These are phyloP conservation scores for Hygrocybe punicea DNA, from an alignment of 768 basidiomycete genomes.

Conservation along the genomic window DNA sequence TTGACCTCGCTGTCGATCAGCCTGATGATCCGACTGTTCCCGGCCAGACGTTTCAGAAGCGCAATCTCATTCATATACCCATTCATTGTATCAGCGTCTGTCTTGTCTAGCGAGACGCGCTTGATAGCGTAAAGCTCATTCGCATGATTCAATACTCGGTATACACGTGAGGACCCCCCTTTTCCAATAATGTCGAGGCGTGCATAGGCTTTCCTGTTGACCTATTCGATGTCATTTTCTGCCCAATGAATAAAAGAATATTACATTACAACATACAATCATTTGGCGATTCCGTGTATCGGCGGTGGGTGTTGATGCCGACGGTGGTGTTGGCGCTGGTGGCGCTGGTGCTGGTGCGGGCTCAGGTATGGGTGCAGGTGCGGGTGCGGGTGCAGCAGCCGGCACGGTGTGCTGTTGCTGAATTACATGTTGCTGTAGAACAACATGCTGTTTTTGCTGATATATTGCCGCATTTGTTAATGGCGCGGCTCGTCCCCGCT, in stretches of 20 bases:
- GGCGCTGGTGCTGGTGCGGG: conserved; percentile 31
- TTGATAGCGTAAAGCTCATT: conserved; percentile 88
- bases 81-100: conserved; percentile 82
- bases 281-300: conserved; percentile 42
- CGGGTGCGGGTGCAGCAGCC: neutral
- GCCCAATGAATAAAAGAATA: neutral
- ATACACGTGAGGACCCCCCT: conserved; percentile 95
- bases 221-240: conserved; percentile 33
- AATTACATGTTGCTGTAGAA: neutral
- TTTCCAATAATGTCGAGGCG: conserved; percentile 87
- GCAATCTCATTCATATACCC: conserved; percentile 97
- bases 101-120: conserved; percentile 84
- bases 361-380: conserved; percentile 19
- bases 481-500: conserved; percentile 1
- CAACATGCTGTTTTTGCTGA: neutral
- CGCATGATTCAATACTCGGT: conserved; percentile 74
- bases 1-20: conserved; percentile 89
- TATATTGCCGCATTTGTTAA: neutral
- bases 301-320: conserved; percentile 28
- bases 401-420: neutral
- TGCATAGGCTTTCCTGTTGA: conserved; percentile 81
- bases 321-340: conserved; percentile 30
- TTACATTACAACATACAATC: conserved; percentile 31
- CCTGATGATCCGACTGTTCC: conserved; percentile 88
- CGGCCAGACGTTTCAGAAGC: conserved; percentile 87